These are phyloP conservation scores for Colletotrichum theobromicola DNA, from an alignment of 2,329 filamentous ascomycete species.

Conservation along the genomic window DNA sequence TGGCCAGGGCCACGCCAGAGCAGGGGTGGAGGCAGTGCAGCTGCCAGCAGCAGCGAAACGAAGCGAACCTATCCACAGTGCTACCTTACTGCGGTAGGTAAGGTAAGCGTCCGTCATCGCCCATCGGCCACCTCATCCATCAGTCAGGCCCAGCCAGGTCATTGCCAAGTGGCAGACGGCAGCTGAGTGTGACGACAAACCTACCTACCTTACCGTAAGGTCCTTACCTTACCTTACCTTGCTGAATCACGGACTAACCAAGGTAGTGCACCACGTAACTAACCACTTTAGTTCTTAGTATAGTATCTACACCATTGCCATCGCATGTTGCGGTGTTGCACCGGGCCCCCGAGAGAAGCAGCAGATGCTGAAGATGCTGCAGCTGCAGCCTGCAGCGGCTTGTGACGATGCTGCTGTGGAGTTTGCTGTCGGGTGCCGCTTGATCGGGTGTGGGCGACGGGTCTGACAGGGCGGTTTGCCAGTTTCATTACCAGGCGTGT, in stretches of 20 bases:
- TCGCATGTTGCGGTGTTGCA: neutral
- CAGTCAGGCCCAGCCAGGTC: neutral
- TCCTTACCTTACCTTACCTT: too few species aligned
- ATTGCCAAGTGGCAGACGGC: neutral
- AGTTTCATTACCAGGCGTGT: too few species aligned
- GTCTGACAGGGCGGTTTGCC: too few species aligned
- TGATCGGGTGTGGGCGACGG: neutral
- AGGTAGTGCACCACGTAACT: neutral
- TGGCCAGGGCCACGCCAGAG: neutral
- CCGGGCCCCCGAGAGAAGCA: neutral
- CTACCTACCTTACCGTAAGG: too few species aligned
- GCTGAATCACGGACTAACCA: neutral
- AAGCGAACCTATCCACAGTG: neutral
- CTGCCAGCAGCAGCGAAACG: neutral
- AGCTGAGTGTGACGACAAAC: neutral
- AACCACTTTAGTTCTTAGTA: neutral
- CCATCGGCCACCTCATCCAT: neutral
- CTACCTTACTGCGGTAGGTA: neutral
- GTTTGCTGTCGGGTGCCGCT: neutral
- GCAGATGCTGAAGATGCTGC: too few species aligned
- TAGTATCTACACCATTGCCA: neutral
- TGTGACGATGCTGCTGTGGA: neutral
- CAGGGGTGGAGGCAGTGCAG: constrained; percentile 9
- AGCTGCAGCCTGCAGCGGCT: neutral
- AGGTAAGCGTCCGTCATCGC: neutral